phyloP scores from a whole-genome alignment of 352 stramenopile species.

The Aphanomyces astaci region DNA sequence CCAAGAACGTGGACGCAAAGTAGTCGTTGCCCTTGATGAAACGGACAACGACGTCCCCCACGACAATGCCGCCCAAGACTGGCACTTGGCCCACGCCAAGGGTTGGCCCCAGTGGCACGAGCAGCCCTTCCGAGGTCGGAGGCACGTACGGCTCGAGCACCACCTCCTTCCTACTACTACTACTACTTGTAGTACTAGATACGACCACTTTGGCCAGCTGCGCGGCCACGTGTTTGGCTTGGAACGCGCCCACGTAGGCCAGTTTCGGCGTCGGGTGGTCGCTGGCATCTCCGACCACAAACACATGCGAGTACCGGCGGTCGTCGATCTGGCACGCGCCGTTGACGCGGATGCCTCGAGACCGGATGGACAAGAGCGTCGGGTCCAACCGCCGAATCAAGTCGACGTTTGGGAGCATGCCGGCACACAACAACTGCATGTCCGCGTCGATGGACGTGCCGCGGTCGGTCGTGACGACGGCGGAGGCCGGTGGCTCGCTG shows the following conservation, averaged over 20 bases:
- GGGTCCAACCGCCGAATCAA: conserved; percentile 36
- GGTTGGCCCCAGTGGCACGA: conserved; percentile 32
- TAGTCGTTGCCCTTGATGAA: conserved; percentile 37
- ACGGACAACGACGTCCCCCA: conserved; percentile 34
- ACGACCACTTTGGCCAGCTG: conserved; percentile 30
- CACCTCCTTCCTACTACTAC: conserved; percentile 23
- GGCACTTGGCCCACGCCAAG: conserved; percentile 41
- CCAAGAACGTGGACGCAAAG: conserved; percentile 2
- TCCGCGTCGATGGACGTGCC: conserved; percentile 44
- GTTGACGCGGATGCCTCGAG: conserved; percentile 43
- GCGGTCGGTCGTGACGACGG: conserved; percentile 37
- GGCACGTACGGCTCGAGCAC: conserved; percentile 29
- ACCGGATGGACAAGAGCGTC: conserved; percentile 29
- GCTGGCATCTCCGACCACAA: conserved; percentile 47
- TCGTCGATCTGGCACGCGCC: conserved; percentile 39
- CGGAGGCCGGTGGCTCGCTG: conserved; percentile 35
- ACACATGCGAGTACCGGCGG: conserved; percentile 40
- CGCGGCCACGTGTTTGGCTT: conserved; percentile 36
- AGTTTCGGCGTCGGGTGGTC: conserved; percentile 43
- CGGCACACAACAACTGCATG: conserved; percentile 45
- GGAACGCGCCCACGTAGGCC: conserved; percentile 33
- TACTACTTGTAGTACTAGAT: no score
- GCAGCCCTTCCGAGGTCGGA: conserved; percentile 26
- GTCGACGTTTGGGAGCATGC: conserved; percentile 26
- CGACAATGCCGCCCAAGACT: conserved; percentile 32